Evolutionary conservation across 371 early-diverging fungal species (phyloP).

Genomic region (Mortierella sp.): DNA sequence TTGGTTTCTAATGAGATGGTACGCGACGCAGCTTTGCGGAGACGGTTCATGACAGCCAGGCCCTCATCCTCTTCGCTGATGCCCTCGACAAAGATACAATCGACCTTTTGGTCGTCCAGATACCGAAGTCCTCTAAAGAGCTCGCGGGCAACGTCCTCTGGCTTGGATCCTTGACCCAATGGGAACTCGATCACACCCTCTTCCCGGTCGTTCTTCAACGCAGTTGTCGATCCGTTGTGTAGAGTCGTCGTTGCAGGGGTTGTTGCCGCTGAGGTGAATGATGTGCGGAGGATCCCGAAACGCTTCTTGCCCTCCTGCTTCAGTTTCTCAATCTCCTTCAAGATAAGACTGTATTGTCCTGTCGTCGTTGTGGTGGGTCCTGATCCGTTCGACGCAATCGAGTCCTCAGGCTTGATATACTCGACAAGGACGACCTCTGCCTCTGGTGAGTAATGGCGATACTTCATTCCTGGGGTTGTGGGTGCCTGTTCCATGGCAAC

Average conservation of each 20-base stretch:
- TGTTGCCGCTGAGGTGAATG: slow-evolving; percentile 17
- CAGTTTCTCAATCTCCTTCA: slow-evolving; percentile 40
- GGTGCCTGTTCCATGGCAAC: slow-evolving; percentile 80
- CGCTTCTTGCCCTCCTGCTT: slow-evolving; percentile 40
- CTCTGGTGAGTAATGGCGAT: slow-evolving; percentile 98
- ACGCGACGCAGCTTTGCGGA: slow-evolving; percentile 91
- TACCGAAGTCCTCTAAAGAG: slow-evolving; percentile 89
- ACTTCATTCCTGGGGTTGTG: slow-evolving; percentile 99
- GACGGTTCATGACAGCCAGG: slow-evolving; percentile 98
- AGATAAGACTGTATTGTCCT: slow-evolving; percentile 32
- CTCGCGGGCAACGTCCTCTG: slow-evolving; percentile 80
- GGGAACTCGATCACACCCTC: slow-evolving; percentile 38
- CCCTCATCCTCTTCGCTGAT: slow-evolving; percentile 87
- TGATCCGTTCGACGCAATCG: background rate
- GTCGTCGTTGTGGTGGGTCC: slow-evolving; percentile 4
- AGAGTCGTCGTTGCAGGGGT: background rate
- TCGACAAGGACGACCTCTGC: slow-evolving; percentile 88
- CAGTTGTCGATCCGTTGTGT: background rate
- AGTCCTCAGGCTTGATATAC: background rate
- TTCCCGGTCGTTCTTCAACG: background rate
- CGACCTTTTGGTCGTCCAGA: slow-evolving; percentile 83
- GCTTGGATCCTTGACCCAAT: slow-evolving; percentile 63
- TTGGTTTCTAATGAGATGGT: slow-evolving; percentile 55
- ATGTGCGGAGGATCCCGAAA: slow-evolving; percentile 51
- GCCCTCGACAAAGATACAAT: slow-evolving; percentile 92